Evolutionary conservation across 331 rosid genomes (phyloP), one percentile per base, ranked within the genome.

Genomic region (Acacia concinna): DNA sequence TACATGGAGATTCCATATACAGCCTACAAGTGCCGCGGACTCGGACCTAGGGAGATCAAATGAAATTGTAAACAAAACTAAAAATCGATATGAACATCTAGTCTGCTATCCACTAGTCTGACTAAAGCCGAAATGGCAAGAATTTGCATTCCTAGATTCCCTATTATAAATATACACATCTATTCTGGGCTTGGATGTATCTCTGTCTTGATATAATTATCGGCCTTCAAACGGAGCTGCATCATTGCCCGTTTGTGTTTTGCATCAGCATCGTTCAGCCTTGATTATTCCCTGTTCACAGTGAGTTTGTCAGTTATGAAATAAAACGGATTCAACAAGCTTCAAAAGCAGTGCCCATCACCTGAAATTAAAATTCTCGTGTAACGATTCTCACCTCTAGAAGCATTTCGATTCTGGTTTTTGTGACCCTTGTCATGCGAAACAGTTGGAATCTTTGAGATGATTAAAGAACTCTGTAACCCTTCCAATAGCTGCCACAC

Each of bases 401-500:
- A 76, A 68, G 83, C 78, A 86, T 40, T 86, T 79, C 90, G 90
- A 78, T 81, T 89, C 83, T 80, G 97, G 86, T 74, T 88, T 81
- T 91, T 90, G 81, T 81, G 86, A 84, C 87, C 88, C 84, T 90
- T 96, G 68, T 93, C 99, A 73, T 91, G 94, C 13, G 97, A 84
- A 81, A 80, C 81, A 7, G 93, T 86, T 49, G 97, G 95, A 79
- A 90, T 86, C 93, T 96, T 96, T 2, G 99, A 77, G 82, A 91
- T 76, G 78, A 83, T 83, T 83, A 96, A 77, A 38, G 98, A 96
- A 86, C 98, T 96, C 76, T 96, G 99, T 73, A 96, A 73, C 82
- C 99, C 99, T 88, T 96, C 99, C 68, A 96, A 82, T 77, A 96
- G 88, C 99, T 96, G 89, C 34, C 72, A 86, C 40, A 43, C 52